Base-by-base conservation (phyloP, 345 rosid species). In the Psidium friedrichsthalianum region DNA sequence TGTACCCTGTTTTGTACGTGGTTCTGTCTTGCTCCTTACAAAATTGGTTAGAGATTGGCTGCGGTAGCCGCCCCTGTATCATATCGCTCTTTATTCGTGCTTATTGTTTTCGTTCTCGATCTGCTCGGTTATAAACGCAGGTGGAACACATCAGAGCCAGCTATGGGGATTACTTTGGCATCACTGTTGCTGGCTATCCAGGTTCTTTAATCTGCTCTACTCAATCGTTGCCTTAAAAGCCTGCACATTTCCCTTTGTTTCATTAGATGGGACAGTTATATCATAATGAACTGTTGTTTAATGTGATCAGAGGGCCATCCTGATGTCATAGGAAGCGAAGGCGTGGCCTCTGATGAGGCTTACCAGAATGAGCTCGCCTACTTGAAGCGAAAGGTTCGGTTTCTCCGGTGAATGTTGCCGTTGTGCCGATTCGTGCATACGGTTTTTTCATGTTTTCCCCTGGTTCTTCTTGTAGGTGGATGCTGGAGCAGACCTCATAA, bases 131-230 rank as follows among this genome's bases (percentile, higher is more conserved):
- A 49, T 52, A 51, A 82, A 6, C 87, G 83, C 91, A 93, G 96
- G 97, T 95, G 61, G 91, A 92, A 86, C 99, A 95, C 82, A 94
- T 96, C 49, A 90, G 92, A 64, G 89, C 91, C 81, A 89, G 91
- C 47, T 94, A 95, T 85, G 98, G 96, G 11, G 98, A 94, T 83
- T 96, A 95, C 91, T 97, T 97, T 82, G 99, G 99, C 69, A 93
- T 97, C 58, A 97, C 99, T 2, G 99, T 96, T 83, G 99, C 99
- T 85, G 99, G 99, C 82, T 97, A 97, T 88, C 99, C 99, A 84
- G 99, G 99, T 96, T 83, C 61, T 22, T 82, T 49, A 51, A 40
- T 85, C 54, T 29, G 7, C 40, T 6, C 18, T 42, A 11, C 82
- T 42, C 27, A 11, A 27, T 58, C 11, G 24, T 12, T 56, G 10